Percentiles rank a stretch among this genome's conserved stretches.
Evolutionary conservation across 352 stramenopile genomes (phyloP).

Genomic region (Phytophthora pinifolia): DNA sequence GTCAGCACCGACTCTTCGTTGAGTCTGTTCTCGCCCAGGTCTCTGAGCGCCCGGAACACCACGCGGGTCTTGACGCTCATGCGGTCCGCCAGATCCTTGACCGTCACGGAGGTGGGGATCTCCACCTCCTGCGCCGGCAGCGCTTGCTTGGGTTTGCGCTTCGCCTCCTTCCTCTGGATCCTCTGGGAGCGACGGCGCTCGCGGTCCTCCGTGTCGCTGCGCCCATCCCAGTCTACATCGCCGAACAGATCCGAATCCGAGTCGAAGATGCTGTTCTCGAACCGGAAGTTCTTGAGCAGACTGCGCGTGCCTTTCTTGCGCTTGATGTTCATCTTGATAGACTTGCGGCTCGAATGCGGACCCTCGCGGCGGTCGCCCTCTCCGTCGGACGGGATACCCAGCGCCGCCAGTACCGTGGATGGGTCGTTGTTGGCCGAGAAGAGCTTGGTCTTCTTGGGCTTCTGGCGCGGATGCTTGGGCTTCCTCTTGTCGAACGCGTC

Average conservation of each 20-base stretch:
- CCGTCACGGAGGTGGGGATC: constrained; percentile 67
- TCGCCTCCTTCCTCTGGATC: constrained; percentile 53
- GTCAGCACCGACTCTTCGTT: constrained; percentile 72
- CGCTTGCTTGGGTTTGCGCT: constrained; percentile 38
- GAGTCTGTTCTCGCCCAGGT: constrained; percentile 69
- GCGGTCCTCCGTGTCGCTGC: constrained; percentile 46
- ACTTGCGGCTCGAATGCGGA: constrained; percentile 36
- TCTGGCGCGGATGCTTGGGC: constrained; percentile 36
- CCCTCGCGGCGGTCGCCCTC: constrained; percentile 12
- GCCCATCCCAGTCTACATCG: constrained; percentile 74
- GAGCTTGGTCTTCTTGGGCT: constrained; percentile 43
- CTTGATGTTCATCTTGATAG: constrained; percentile 62
- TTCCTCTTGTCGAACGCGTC: constrained; percentile 36
- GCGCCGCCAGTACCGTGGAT: constrained; percentile 31
- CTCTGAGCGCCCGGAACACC: constrained; percentile 60
- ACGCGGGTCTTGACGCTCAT: constrained; percentile 80
- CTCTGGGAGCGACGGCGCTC: constrained; percentile 68
- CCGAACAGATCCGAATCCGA: constrained; percentile 64
- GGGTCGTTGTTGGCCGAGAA: constrained; percentile 33
- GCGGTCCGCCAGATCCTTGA: constrained; percentile 78
- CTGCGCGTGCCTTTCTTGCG: constrained; percentile 76
- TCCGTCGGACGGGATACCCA: constrained; percentile 32
- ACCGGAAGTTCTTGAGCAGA: constrained; percentile 81
- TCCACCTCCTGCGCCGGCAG: constrained; percentile 71
- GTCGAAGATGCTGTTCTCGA: constrained; percentile 87